Conservation (phyloP, 2,329 filamentous ascomycete genomes). For the Epichloe typhina region DNA sequence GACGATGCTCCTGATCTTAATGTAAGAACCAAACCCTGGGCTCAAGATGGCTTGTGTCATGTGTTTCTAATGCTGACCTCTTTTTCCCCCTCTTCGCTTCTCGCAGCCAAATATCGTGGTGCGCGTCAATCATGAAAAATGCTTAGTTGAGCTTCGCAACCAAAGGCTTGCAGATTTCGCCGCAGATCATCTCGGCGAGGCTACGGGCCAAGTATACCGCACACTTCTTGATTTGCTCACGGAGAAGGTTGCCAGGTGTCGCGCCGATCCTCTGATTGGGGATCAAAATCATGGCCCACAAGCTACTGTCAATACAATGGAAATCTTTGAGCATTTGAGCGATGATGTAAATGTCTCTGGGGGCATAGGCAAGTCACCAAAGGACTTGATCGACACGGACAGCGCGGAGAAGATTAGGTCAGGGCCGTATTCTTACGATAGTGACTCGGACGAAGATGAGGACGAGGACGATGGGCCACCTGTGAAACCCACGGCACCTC, state of each 20-base stretch:
- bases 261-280: slow-evolving; percentile 34
- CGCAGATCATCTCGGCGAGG: slow-evolving; percentile 54
- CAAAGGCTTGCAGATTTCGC: slow-evolving; percentile 62
- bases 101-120: slow-evolving; percentile 59
- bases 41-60: not conserved
- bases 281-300: slow-evolving; percentile 19
- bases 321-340: slow-evolving; percentile 42
- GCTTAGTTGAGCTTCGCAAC: slow-evolving; percentile 70
- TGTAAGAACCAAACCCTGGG: slow-evolving; percentile 25
- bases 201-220: slow-evolving; percentile 67
- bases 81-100: not conserved
- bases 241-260: slow-evolving; percentile 53
- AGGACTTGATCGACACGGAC: slow-evolving; percentile 31
- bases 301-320: slow-evolving; percentile 35
- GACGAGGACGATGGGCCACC: slow-evolving; percentile 14
- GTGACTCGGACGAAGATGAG: slow-evolving; percentile 22
- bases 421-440: slow-evolving; percentile 19
- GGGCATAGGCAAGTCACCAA: slow-evolving; percentile 43
- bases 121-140: slow-evolving; percentile 74
- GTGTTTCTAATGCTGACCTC: not conserved
- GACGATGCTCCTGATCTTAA: slow-evolving; percentile 36
- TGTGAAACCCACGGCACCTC: not conserved
- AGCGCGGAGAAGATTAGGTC: slow-evolving; percentile 36
- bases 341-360: slow-evolving; percentile 37
- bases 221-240: slow-evolving; percentile 60